A percentile compares a stretch with the other conserved stretches of the same genome.
These are phyloP conservation scores for Clonostachys solani DNA, from an alignment of 2,329 filamentous ascomycete genomes.

Conservation along the genomic window DNA sequence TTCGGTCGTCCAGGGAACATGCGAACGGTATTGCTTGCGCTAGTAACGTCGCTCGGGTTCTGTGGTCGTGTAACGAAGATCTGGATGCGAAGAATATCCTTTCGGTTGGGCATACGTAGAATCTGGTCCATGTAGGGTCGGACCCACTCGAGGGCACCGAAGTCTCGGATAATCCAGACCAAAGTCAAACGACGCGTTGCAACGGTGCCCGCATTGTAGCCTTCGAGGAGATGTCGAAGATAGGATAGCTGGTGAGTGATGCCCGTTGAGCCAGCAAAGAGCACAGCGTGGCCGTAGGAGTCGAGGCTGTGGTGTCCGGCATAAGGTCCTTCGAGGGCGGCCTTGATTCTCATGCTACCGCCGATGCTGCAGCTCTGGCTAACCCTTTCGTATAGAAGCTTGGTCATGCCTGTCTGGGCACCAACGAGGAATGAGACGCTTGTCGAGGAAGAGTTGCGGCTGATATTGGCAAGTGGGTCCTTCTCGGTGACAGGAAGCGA, in stretches of 20 bases:
- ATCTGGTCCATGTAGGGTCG: conserved; percentile 77
- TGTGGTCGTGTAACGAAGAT: conserved; percentile 88
- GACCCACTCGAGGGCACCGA: conserved; percentile 89
- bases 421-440: conserved; percentile 79
- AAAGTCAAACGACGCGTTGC: conserved; percentile 79
- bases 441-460: conserved; percentile 39
- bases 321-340: conserved; percentile 87
- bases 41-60: conserved; percentile 76
- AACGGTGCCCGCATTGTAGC: conserved; percentile 65
- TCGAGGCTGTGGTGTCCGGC: conserved; percentile 77
- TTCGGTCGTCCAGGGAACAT: conserved; percentile 91
- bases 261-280: conserved; percentile 89
- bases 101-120: conserved; percentile 72
- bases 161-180: conserved; percentile 89
- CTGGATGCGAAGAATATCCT: conserved; percentile 79
- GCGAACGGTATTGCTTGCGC: conserved; percentile 74
- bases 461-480: conserved; percentile 27
- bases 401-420: conserved; percentile 83
- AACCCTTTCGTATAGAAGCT: conserved; percentile 71
- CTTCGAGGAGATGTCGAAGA: conserved; percentile 70
- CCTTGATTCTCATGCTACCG: conserved; percentile 56
- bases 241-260: conserved; percentile 95
- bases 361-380: conserved; percentile 13
- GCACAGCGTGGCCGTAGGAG: conserved; percentile 87
- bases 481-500: conserved; percentile 34